These are phyloP conservation scores for Cardamine chenopodiifolia DNA, from an alignment of 345 rosid species.

Conservation along the genomic window DNA sequence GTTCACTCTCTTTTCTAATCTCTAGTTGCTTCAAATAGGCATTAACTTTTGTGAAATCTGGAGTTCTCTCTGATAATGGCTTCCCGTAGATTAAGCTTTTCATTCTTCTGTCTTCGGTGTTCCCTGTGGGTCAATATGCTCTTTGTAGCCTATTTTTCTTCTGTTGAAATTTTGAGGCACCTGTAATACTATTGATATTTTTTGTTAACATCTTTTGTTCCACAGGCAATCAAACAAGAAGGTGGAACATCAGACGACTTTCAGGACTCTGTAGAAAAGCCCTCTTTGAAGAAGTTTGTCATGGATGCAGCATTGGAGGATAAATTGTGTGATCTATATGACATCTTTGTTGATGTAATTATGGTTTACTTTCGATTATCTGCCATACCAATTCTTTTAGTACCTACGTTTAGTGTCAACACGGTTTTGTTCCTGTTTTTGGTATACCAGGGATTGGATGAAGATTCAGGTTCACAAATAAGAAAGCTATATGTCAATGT, in stretches of 20 bases:
- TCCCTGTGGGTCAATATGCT: slow-evolving; percentile 1
- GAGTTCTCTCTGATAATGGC: background rate
- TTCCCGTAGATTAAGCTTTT: background rate
- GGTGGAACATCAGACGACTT: slow-evolving; percentile 70
- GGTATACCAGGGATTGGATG: slow-evolving; percentile 58
- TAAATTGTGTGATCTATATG: slow-evolving; percentile 92
- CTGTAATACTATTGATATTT: slow-evolving; percentile 1
- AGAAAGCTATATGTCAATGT: slow-evolving; percentile 83
- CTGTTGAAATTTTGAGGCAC: slow-evolving; percentile 4
- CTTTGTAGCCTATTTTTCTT: background rate
- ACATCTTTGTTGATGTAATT: slow-evolving; percentile 82
- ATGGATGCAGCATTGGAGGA: slow-evolving; percentile 83
- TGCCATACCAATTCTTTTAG: slow-evolving; percentile 1
- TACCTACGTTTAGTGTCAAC: slow-evolving; percentile 2
- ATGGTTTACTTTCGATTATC: slow-evolving; percentile 4
- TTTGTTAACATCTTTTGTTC: background rate
- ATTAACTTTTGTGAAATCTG: background rate
- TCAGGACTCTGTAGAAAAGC: slow-evolving; percentile 65
- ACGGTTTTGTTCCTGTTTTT: slow-evolving; percentile 21
- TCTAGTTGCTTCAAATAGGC: background rate
- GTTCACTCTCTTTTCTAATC: slow-evolving; percentile 21
- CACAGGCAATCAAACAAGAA: slow-evolving; percentile 59
- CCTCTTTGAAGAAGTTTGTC: slow-evolving; percentile 54
- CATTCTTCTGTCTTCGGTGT: slow-evolving; percentile 8
- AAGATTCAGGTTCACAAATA: slow-evolving; percentile 81